Conservation (phyloP, 345 rosid species). For the Carallia pectinifolia region DNA sequence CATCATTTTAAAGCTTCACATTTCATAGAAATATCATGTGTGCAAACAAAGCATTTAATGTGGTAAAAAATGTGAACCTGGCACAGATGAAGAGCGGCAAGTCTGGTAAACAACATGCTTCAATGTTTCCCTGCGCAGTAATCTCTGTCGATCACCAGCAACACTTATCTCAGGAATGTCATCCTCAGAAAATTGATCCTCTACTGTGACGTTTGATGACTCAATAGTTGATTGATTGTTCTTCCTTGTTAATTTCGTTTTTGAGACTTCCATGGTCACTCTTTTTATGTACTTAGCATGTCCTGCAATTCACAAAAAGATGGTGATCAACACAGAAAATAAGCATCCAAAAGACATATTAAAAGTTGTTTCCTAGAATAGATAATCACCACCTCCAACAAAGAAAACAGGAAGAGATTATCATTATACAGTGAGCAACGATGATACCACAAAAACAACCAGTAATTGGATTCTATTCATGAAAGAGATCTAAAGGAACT, state of each 20-base stretch:
- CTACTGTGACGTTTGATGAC: slow-evolving; percentile 16
- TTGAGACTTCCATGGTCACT: slow-evolving; percentile 9
- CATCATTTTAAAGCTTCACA: too few species aligned
- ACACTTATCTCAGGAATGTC: slow-evolving; percentile 7
- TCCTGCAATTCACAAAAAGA: slow-evolving; percentile 1
- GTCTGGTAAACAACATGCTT: slow-evolving; percentile 29
- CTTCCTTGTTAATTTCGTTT: neutral
- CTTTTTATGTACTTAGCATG: neutral
- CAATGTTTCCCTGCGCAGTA: slow-evolving; percentile 10
- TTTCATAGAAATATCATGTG: too few species aligned
- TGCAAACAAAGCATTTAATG: neutral
- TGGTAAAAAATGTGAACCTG: slow-evolving; percentile 20
- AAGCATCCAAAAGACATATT: too few species aligned
- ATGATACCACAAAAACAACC: too few species aligned
- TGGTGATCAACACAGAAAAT: neutral
- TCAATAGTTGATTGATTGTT: slow-evolving; percentile 14
- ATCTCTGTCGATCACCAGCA: slow-evolving; percentile 1
- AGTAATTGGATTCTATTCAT: too few species aligned
- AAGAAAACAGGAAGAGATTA: too few species aligned
- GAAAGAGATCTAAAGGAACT: too few species aligned
- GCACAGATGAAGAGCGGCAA: slow-evolving; percentile 24
- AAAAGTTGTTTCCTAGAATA: too few species aligned
- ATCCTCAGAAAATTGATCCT: neutral
- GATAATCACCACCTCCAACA: too few species aligned
- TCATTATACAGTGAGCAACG: too few species aligned